Percentiles rank a stretch among this genome's conserved stretches.
Evolutionary conservation across 1,139 yeast genomes (phyloP).

Genomic region (Geotrichum restrictum): DNA sequence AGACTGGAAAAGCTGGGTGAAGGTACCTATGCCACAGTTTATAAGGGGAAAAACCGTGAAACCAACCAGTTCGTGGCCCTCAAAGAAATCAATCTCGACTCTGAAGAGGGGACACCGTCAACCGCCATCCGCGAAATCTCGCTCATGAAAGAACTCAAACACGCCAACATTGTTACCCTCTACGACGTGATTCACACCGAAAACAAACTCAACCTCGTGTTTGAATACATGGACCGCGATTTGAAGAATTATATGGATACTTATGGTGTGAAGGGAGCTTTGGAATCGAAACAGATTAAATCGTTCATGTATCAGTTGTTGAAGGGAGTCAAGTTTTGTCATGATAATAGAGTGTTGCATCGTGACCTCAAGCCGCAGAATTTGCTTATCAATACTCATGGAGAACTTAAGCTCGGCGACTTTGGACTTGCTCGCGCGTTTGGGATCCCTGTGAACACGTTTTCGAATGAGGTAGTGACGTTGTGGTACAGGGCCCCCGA

Average conservation of each 20-base stretch:
- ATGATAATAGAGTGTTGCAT: conserved; percentile 89
- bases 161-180: conserved; percentile 86
- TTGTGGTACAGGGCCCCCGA: conserved; percentile 99
- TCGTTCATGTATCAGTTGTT: conserved; percentile 89
- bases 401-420: conserved; percentile 92
- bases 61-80: conserved; percentile 92
- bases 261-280: conserved; percentile 73
- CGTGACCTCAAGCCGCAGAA: conserved; percentile 96
- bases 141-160: conserved; percentile 90
- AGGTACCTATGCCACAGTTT: conserved; percentile 97
- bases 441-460: conserved; percentile 96
- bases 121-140: conserved; percentile 97
- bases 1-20: conserved; percentile 86
- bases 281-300: conserved; percentile 74
- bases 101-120: conserved; percentile 97
- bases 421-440: conserved; percentile 96
- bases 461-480: conserved; percentile 95
- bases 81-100: conserved; percentile 89
- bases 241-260: conserved; percentile 91
- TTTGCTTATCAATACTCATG: conserved; percentile 77
- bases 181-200: conserved; percentile 97
- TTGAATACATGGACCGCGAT: conserved; percentile 92
- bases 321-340: conserved; percentile 90
- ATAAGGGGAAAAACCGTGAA: conserved; percentile 87
- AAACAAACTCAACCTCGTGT: conserved; percentile 86